Evolutionary conservation across 228 moss, liverwort and hornwort species (phyloP).

Genomic region (Sphagnum fallax): DNA sequence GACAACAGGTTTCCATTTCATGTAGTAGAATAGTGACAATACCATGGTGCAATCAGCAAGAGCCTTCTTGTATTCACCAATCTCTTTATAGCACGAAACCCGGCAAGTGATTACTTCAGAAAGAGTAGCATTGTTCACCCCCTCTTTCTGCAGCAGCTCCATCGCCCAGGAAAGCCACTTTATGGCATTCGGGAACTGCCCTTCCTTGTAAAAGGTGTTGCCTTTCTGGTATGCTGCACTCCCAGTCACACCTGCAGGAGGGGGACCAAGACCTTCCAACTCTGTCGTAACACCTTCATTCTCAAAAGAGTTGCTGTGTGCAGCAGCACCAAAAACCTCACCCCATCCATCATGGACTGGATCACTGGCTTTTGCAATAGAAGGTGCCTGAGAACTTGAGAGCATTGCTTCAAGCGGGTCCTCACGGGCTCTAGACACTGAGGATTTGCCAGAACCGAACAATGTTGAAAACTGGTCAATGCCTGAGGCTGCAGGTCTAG

Average conservation of each 20-base stretch:
- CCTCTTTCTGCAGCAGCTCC: constrained; percentile 60
- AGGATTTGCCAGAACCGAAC: constrained; percentile 27
- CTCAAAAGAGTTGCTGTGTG: constrained; percentile 46
- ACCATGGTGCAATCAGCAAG: constrained; percentile 91
- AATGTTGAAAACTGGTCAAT: constrained; percentile 35
- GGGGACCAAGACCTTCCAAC: constrained; percentile 84
- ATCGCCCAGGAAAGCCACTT: constrained; percentile 98
- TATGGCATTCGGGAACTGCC: constrained; percentile 94
- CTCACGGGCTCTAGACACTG: constrained; percentile 14
- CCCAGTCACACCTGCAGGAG: constrained; percentile 74
- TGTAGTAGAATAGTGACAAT: not conserved
- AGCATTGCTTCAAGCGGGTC: constrained; percentile 40
- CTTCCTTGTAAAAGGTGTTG: constrained; percentile 72
- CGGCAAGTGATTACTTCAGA: constrained; percentile 69
- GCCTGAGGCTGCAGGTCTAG: constrained; percentile 44
- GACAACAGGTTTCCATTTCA: no score
- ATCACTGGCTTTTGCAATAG: constrained; percentile 20
- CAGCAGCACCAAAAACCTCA: constrained; percentile 54
- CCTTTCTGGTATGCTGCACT: constrained; percentile 59
- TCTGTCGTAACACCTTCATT: constrained; percentile 78
- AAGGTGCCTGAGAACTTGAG: constrained; percentile 31
- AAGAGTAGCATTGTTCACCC: constrained; percentile 31
- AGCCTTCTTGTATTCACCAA: constrained; percentile 97
- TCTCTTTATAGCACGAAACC: constrained; percentile 92
- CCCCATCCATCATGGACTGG: constrained; percentile 77